Percentiles rank a stretch among this genome's conserved stretches.
phyloP scores from a whole-genome alignment of 768 basidiomycete species.

The Kwoniella pini region DNA sequence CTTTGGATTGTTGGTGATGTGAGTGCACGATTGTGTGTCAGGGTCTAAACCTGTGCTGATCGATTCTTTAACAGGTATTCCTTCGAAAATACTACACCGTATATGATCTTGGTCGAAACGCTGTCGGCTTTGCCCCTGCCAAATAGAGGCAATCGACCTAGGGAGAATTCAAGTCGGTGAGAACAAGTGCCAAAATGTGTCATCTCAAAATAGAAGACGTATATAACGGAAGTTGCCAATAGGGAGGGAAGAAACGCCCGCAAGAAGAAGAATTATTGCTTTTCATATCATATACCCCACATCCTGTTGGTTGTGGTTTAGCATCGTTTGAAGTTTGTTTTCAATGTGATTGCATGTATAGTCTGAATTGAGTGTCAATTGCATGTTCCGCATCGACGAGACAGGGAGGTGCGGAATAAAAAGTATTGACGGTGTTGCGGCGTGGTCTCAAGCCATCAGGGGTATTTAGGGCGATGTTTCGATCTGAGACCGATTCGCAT shows the following conservation, averaged over 20 bases:
- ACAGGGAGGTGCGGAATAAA: too few relatives aligned
- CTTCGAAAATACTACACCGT: conserved; percentile 67
- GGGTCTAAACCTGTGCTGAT: conserved; percentile 3
- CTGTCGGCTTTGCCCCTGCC: conserved; percentile 45
- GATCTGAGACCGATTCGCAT: too few relatives aligned
- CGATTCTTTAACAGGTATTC: conserved; percentile 60
- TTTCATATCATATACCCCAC: background rate
- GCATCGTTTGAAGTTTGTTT: conserved; percentile 11
- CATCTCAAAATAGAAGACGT: background rate
- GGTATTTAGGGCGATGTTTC: too few relatives aligned
- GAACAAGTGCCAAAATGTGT: background rate
- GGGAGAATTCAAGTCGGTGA: background rate
- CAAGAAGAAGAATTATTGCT: background rate
- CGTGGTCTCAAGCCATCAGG: background rate
- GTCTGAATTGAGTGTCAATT: background rate
- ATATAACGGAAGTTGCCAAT: background rate
- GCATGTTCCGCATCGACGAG: too few relatives aligned
- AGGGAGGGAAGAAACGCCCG: background rate
- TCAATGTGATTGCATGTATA: conserved; percentile 6
- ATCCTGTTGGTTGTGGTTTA: background rate
- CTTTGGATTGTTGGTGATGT: conserved; percentile 84
- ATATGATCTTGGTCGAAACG: conserved; percentile 55
- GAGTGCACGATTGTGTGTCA: conserved; percentile 16
- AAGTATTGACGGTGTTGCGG: conserved; percentile 8
- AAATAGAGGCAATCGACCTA: conserved; percentile 23